These are phyloP conservation scores for Arthrobotrys conoides DNA, from an alignment of 2,329 filamentous ascomycete species.

Conservation along the genomic window DNA sequence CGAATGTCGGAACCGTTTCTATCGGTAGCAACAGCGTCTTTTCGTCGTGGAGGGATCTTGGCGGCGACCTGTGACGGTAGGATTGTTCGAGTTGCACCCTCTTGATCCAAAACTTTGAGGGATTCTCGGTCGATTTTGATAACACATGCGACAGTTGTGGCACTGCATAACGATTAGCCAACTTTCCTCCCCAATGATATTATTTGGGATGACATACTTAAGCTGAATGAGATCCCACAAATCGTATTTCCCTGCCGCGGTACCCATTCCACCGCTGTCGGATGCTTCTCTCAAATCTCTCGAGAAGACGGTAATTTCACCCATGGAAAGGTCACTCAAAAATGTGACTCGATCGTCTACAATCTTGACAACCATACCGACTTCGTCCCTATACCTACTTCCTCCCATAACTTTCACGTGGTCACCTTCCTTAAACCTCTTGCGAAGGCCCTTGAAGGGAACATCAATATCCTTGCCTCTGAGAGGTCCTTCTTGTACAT, in stretches of 20 bases:
- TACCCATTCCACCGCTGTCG: constrained; percentile 87
- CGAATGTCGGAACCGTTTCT: constrained; percentile 93
- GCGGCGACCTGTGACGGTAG: constrained; percentile 93
- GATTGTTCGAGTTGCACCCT: constrained; percentile 83
- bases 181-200: constrained; percentile 48
- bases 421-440: constrained; percentile 92
- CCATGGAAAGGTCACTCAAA: constrained; percentile 90
- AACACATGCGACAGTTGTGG: constrained; percentile 90
- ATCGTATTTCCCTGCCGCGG: constrained; percentile 85
- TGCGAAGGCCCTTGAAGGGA: constrained; percentile 90
- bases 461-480: constrained; percentile 89
- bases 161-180: constrained; percentile 68
- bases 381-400: constrained; percentile 92
- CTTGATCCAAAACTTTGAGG: constrained; percentile 89
- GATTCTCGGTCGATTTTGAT: constrained; percentile 96
- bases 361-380: constrained; percentile 96
- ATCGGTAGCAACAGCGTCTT: constrained; percentile 86
- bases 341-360: constrained; percentile 92
- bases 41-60: constrained; percentile 84
- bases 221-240: constrained; percentile 95
- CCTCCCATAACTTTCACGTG: constrained; percentile 99
- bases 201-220: constrained; percentile 72
- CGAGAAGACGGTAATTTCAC: constrained; percentile 97
- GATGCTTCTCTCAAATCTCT: constrained; percentile 94
- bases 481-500: constrained; percentile 85